These are phyloP conservation scores for Musa schizocarpa DNA, from an alignment of 176 grass and related monocot genomes.

Conservation along the genomic window DNA sequence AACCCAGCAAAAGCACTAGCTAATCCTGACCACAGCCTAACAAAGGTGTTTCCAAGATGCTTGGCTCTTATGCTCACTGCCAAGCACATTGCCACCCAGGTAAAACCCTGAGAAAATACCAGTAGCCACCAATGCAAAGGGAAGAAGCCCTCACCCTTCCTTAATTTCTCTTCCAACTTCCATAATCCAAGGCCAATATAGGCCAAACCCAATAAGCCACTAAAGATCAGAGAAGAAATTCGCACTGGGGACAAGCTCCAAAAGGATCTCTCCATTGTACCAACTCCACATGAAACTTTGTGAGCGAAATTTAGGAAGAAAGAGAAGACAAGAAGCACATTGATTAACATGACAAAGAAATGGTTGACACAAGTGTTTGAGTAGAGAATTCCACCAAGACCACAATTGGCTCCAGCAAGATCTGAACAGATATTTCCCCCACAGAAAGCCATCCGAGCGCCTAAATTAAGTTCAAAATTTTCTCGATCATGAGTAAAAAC, in stretches of 20 bases:
- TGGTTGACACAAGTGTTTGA: conserved; percentile 74
- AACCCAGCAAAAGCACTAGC: conserved; percentile 25
- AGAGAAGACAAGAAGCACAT: conserved; percentile 11
- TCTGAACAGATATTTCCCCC: conserved; percentile 34
- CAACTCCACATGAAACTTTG: conserved; percentile 23
- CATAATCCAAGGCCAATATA: conserved; percentile 47
- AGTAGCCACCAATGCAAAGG: conserved; percentile 45
- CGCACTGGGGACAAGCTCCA: too few relatives aligned
- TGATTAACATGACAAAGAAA: conserved; percentile 19
- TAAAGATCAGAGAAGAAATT: conserved; percentile 9
- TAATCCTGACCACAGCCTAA: conserved; percentile 25
- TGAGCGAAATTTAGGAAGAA: conserved; percentile 34
- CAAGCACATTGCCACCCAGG: conserved; percentile 23
- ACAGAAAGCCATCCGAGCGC: conserved; percentile 33
- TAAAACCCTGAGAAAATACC: conserved; percentile 41
- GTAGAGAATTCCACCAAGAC: conserved; percentile 19
- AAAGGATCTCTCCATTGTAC: background rate
- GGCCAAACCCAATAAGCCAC: conserved; percentile 35
- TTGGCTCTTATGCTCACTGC: conserved; percentile 24
- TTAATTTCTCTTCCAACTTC: conserved; percentile 40
- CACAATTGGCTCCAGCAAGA: conserved; percentile 21
- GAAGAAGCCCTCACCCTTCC: conserved; percentile 9
- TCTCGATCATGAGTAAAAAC: too few relatives aligned
- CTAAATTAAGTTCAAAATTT: conserved; percentile 13
- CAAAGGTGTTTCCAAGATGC: conserved; percentile 20